Conservation (phyloP, 192 early-diverging fungal genomes). For the Coemansia sp. region DNA sequence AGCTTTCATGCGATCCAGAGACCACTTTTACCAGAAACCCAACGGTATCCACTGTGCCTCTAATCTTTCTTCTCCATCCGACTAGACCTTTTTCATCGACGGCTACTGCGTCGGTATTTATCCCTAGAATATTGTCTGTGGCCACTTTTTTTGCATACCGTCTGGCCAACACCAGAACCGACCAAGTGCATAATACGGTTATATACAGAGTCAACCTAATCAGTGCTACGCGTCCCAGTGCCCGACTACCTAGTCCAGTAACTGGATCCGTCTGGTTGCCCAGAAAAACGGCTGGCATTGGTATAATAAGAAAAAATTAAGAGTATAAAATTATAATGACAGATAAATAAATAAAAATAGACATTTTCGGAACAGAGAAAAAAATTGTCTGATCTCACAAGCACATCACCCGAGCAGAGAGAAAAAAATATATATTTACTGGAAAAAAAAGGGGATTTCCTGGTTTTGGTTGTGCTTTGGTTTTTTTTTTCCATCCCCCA, state of each 20-base stretch:
- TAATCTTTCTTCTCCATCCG: too few relatives aligned
- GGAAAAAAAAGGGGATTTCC: neutral
- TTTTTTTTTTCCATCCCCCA: too few relatives aligned
- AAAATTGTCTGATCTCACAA: neutral
- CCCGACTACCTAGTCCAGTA: neutral
- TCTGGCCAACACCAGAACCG: slow-evolving; percentile 11
- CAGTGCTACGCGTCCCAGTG: neutral
- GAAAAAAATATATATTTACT: too few relatives aligned
- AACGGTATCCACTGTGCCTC: too few relatives aligned
- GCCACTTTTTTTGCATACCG: neutral
- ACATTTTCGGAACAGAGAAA: neutral
- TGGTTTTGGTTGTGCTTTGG: neutral
- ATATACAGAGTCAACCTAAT: slow-evolving; percentile 14
- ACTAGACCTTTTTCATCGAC: neutral
- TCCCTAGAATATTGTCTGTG: too few relatives aligned
- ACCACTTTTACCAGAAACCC: too few relatives aligned
- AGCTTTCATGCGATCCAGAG: too few relatives aligned
- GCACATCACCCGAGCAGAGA: too few relatives aligned
- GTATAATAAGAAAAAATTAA: neutral
- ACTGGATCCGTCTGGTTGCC: neutral
- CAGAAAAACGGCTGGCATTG: slow-evolving; percentile 4
- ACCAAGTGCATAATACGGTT: slow-evolving; percentile 23
- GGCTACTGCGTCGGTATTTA: neutral
- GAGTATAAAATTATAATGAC: neutral
- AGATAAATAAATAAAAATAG: slow-evolving; percentile 2